Conservation (phyloP, 164 flowering plant genomes). For the Kingdonia uniflora region DNA sequence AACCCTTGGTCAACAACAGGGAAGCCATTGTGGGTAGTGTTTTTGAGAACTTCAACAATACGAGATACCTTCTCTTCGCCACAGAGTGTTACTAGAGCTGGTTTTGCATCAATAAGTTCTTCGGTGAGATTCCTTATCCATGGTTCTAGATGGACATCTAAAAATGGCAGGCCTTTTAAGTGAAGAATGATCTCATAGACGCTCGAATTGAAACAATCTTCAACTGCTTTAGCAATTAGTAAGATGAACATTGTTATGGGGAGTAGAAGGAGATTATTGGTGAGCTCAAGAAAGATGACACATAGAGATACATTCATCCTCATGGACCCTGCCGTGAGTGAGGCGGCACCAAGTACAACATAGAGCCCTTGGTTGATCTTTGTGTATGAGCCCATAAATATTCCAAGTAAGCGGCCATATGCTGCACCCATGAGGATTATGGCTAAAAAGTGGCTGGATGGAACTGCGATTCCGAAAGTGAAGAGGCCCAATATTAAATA, state of each 20-base stretch:
- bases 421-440: conserved; percentile 89
- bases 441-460: conserved; percentile 92
- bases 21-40: conserved; percentile 78
- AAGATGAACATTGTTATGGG: conserved; percentile 89
- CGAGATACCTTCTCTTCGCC: conserved; percentile 76
- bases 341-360: conserved; percentile 92
- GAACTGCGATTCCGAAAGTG: conserved; percentile 90
- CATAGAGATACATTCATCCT: conserved; percentile 96
- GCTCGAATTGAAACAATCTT: conserved; percentile 74
- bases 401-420: conserved; percentile 81
- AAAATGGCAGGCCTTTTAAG: conserved; percentile 78
- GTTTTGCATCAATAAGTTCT: conserved; percentile 74
- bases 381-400: conserved; percentile 50
- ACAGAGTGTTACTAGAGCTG: conserved; percentile 43
- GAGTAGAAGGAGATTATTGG: conserved; percentile 78
- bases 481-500: conserved; percentile 65
- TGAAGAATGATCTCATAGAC: conserved; percentile 76
- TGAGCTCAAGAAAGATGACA: conserved; percentile 91
- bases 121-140: conserved; percentile 82
- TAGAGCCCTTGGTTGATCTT: conserved; percentile 76
- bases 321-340: conserved; percentile 95
- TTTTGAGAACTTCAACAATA: conserved; percentile 56
- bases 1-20: conserved; percentile 64
- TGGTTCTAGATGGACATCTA: conserved; percentile 79
- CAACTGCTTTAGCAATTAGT: conserved; percentile 81